phyloP scores from a whole-genome alignment of 2,329 filamentous ascomycete species.

The Alternaria sp. region DNA sequence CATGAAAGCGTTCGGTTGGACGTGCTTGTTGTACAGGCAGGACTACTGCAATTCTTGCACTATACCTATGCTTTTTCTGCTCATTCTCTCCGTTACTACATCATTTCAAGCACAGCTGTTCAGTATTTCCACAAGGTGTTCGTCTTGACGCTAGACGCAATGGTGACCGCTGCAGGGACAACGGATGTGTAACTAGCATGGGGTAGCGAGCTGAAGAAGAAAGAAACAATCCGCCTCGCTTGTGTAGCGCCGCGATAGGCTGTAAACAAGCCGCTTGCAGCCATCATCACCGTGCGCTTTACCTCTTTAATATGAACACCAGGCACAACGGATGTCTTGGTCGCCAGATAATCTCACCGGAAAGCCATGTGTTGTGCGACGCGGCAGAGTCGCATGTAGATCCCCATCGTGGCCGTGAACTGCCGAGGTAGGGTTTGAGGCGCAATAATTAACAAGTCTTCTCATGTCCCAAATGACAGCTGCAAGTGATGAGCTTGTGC shows the following conservation, averaged over 20 bases:
- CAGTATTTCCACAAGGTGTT: neutral
- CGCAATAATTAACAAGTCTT: neutral
- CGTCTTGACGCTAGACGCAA: neutral
- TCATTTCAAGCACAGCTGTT: neutral
- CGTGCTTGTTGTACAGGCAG: neutral
- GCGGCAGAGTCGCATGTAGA: neutral
- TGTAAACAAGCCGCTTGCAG: neutral
- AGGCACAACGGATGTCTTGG: slow-evolving; percentile 3
- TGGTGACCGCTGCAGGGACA: neutral
- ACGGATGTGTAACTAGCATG: slow-evolving; percentile 2
- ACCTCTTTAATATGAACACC: slow-evolving; percentile 4
- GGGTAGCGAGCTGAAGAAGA: slow-evolving; percentile 12
- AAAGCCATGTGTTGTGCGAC: neutral
- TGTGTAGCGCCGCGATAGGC: slow-evolving; percentile 3
- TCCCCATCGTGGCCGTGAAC: neutral
- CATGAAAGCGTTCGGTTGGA: neutral
- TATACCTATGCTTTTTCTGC: neutral
- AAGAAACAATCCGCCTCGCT: slow-evolving; percentile 1
- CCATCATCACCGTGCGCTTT: neutral
- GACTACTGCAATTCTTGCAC: neutral
- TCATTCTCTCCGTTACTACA: neutral
- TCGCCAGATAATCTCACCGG: slow-evolving; percentile 5
- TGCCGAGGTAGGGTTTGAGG: neutral
- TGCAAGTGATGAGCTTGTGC: neutral
- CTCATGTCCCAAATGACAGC: neutral